These are phyloP conservation scores for Ganoderma leucocontextum DNA, from an alignment of 1,284 basidiomycete genomes.

Conservation along the genomic window DNA sequence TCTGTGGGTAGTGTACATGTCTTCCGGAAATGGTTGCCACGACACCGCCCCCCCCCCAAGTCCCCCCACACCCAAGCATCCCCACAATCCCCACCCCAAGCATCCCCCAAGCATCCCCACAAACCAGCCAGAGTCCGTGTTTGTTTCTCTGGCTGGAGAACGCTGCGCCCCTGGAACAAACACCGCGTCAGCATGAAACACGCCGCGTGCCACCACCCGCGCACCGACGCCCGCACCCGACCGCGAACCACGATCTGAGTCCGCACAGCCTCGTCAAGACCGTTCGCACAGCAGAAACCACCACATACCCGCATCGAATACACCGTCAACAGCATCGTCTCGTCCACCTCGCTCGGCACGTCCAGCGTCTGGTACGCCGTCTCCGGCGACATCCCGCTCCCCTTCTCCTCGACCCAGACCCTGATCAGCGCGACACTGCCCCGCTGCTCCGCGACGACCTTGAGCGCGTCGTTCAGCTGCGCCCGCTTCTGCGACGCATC, in stretches of 20 bases:
- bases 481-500: slow-evolving; percentile 52
- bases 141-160: too few relatives aligned
- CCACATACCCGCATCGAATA: slow-evolving; percentile 75
- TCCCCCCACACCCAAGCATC: too few relatives aligned
- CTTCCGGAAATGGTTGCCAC: too few relatives aligned
- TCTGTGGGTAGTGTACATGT: too few relatives aligned
- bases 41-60: too few relatives aligned
- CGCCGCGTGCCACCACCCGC: too few relatives aligned
- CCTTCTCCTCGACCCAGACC: slow-evolving; percentile 62
- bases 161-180: too few relatives aligned
- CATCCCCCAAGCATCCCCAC: too few relatives aligned
- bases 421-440: slow-evolving; percentile 58
- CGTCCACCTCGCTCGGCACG: slow-evolving; percentile 74
- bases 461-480: slow-evolving; percentile 69
- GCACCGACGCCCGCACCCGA: neutral
- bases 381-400: slow-evolving; percentile 71
- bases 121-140: too few relatives aligned
- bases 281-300: slow-evolving; percentile 19
- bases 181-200: too few relatives aligned
- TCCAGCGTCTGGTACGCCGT: slow-evolving; percentile 81
- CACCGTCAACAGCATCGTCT: slow-evolving; percentile 78
- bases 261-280: neutral
- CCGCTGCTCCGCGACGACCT: slow-evolving; percentile 67
- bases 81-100: too few relatives aligned
- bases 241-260: too few relatives aligned